Evolutionary conservation across 2,329 filamentous ascomycete species (phyloP).

Genomic region (Claviceps digitariae): DNA sequence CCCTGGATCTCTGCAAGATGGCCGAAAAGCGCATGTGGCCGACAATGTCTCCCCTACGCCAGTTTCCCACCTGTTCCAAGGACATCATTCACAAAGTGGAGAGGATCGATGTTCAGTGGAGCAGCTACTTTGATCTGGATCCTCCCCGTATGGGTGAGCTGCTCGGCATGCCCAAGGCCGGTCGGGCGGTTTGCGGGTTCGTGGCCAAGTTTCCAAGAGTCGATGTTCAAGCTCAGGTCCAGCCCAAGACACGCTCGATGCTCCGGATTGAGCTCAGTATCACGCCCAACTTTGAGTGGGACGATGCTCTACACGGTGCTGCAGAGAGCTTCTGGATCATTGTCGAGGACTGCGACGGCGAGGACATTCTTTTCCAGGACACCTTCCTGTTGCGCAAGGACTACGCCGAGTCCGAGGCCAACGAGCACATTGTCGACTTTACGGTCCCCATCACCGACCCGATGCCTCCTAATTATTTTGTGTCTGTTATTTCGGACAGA

Average conservation of each 20-base stretch:
- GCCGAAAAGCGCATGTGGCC: constrained; percentile 99
- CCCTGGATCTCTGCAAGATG: constrained; percentile 95
- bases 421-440: constrained; percentile 90
- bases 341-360: constrained; percentile 93
- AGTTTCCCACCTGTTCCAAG: constrained; percentile 69
- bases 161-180: constrained; percentile 78
- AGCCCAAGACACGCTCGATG: constrained; percentile 90
- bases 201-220: constrained; percentile 88
- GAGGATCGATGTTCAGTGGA: constrained; percentile 87
- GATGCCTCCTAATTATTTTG: constrained; percentile 98
- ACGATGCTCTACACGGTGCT: constrained; percentile 72
- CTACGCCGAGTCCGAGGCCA: constrained; percentile 72
- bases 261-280: constrained; percentile 81
- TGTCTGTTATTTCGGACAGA: constrained; percentile 83
- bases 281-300: constrained; percentile 92
- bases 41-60: constrained; percentile 89
- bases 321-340: constrained; percentile 95
- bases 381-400: constrained; percentile 85
- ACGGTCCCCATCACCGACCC: constrained; percentile 94
- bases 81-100: constrained; percentile 90
- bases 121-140: constrained; percentile 89
- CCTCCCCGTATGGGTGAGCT: constrained; percentile 93
- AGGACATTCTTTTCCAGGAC: constrained; percentile 90
- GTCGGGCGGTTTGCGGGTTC: constrained; percentile 69
- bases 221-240: constrained; percentile 84